Evolutionary conservation across 2,329 filamentous ascomycete genomes (phyloP).

Genomic region (Fusarium sp.): DNA sequence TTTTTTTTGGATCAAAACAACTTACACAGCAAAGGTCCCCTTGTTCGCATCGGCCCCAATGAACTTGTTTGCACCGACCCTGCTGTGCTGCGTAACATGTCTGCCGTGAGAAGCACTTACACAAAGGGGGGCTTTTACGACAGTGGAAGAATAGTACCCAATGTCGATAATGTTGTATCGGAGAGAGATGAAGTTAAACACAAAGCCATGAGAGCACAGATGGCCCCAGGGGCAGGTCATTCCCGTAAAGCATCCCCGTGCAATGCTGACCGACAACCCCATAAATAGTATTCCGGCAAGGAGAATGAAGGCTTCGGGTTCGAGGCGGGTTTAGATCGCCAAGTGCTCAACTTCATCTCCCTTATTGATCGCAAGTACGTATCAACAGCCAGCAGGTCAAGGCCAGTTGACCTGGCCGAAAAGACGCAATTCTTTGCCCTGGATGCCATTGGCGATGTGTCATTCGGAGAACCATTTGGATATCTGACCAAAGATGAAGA

Average conservation of each 20-base stretch:
- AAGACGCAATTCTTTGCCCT: slow-evolving; percentile 63
- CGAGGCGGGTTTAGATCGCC: slow-evolving; percentile 53
- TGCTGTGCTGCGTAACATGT: slow-evolving; percentile 51
- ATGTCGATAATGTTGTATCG: slow-evolving; percentile 63
- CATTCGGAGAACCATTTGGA: slow-evolving; percentile 62
- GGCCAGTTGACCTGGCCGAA: slow-evolving; percentile 58
- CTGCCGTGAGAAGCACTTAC: slow-evolving; percentile 50
- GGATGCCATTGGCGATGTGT: slow-evolving; percentile 63
- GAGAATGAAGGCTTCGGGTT: slow-evolving; percentile 57
- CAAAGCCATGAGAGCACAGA: slow-evolving; percentile 54
- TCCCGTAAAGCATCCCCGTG: background rate
- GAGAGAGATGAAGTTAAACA: slow-evolving; percentile 59
- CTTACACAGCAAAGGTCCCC: slow-evolving; percentile 39
- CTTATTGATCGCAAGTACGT: slow-evolving; percentile 60
- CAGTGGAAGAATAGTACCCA: slow-evolving; percentile 60
- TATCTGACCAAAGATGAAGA: slow-evolving; percentile 60
- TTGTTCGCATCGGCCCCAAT: slow-evolving; percentile 56
- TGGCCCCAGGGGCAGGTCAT: slow-evolving; percentile 53
- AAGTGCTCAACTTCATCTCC: slow-evolving; percentile 52
- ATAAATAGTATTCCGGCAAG: slow-evolving; percentile 58
- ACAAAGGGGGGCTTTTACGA: slow-evolving; percentile 56
- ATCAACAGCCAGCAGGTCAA: slow-evolving; percentile 47
- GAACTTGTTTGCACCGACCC: slow-evolving; percentile 54
- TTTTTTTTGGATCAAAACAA: too few species aligned
- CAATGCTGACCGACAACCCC: background rate